Evolutionary conservation across 1,284 basidiomycete species (phyloP), one percentile per base, ranked within the genome.

Genomic region (Gymnopus androsaceus): DNA sequence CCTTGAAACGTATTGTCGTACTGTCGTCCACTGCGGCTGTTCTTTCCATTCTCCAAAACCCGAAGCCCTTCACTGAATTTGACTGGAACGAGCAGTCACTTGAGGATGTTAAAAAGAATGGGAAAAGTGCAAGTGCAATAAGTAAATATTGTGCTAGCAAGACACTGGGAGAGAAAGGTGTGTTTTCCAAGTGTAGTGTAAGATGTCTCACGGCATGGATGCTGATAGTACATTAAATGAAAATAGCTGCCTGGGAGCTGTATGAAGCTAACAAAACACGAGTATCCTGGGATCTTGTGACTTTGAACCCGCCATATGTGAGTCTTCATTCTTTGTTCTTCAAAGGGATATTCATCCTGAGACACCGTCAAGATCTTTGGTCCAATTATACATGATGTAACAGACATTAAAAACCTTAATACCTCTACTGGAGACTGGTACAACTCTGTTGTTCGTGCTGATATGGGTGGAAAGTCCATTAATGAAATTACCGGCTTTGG

Each of bases 31-130:
- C 45, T 34, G 66, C 66, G 12, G 59, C 69, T 9, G 51, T 72
- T 38, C 19, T 62, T 11, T 48, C 55, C 8, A 34, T 53, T 27
- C 45, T 48, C 1, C 41, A 61, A 6, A 57, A 63, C 0, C 67
- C 67, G 0, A 49, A 48, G 0, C 62, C 63, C 1, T 75, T 73
- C 60, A 72, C 68, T 36, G 81, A 83, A 58, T 57, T 64, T 1
- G 80, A 88, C 66, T 93, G 90, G 90, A 90, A 92, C 72, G 67
- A 81, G 8, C 71, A 75, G 36, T 76, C 80, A 2, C 67, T 81
- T 17, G 66, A 76, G 19, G 72, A 79, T 45, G 75, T 87, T 21
- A 75, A 81, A 63, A 69, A 79, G 59, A 76, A 81, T 50, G 84
- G 86, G 12, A 67, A 66, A 17, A 75, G 77, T 12, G 80, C 84